Base-by-base conservation (phyloP, 108 stramenopile species). In the Phaeodactylum tricornutum region DNA sequence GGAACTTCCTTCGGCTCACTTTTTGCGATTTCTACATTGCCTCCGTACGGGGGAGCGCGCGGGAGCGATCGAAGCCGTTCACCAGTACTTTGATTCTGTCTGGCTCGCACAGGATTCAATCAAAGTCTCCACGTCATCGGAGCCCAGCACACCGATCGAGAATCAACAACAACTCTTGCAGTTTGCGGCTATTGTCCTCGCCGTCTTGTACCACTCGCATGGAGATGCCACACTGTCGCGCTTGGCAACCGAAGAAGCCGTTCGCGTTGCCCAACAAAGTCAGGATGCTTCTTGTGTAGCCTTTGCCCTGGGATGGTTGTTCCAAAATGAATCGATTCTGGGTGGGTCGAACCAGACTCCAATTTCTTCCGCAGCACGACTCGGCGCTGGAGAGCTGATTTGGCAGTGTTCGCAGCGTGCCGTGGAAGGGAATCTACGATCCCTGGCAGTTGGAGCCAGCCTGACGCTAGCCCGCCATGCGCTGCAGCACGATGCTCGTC, bases 71-170 rank as follows among this genome's bases (percentile, higher is more conserved):
- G 87, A 96, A 48, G 69, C 74, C 19, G 69, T 96, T 25, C 95
- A 96, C 59, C 74, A 84, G 24, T 96, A 89, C 72, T 93, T 93
- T 66, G 95, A 95, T 55, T 91, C 90, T 53, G 84, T 85, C 29
- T 75, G 80, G 67, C 37, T 32, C 32, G 49, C 22, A 16, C 21
- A 28, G 21, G 24, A 23, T 12, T n/a, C n/a, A n/a, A n/a, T n/a
- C n/a, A 21, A 1, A 33, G 47, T 38, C 26, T 43, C 40, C 3
- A 28, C 29, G 15, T 36, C 36, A 42, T 12, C 12, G 26, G n/a
- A n/a, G n/a, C 33, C 33, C 12, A 34, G 33, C 12, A 29, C 52
- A 32, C 19, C 4, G 21, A 47, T 25, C 37, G 29, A 25, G 31
- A 59, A 50, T 28, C 45, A 43, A 20, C 39, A 34, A 61, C 35